Conservation (phyloP, 768 basidiomycete species). For the Pisolithus orientalis region DNA sequence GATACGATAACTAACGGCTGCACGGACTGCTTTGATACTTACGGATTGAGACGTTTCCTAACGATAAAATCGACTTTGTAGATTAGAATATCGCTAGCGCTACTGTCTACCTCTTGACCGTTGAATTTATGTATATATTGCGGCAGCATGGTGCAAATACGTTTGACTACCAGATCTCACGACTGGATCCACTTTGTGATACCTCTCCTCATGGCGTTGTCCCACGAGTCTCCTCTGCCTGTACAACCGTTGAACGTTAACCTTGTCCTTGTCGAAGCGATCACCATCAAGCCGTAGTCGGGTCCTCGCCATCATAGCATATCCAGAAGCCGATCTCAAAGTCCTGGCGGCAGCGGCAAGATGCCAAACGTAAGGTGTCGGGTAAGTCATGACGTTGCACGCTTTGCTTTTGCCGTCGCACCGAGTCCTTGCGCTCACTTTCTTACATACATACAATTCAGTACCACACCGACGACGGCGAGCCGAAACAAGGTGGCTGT, state of each 20-base stretch:
- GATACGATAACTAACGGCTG: constrained; percentile 23
- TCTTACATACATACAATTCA: constrained; percentile 4
- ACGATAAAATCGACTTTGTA: constrained; percentile 10
- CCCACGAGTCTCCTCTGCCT: not conserved
- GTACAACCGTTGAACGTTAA: too few species aligned
- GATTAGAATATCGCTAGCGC: constrained; percentile 5
- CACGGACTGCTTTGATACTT: constrained; percentile 12
- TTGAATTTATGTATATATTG: constrained; percentile 4
- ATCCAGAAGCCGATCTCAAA: too few species aligned
- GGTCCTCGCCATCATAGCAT: too few species aligned
- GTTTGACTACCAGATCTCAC: not conserved
- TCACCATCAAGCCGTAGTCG: too few species aligned
- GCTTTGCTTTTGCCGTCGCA: not conserved
- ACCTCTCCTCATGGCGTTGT: not conserved
- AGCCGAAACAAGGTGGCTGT: constrained; percentile 23
- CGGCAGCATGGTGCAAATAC: constrained; percentile 5
- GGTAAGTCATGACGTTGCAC: not conserved
- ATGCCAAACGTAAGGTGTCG: not conserved
- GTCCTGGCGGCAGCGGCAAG: not conserved
- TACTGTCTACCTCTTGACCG: not conserved
- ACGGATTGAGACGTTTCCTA: constrained; percentile 8
- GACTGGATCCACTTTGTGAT: not conserved
- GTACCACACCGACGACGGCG: constrained; percentile 27
- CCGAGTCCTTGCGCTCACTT: not conserved
- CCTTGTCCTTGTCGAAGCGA: too few species aligned